A percentile compares a stretch with the other conserved stretches of the same genome.
Conservation (phyloP, 169 alveolate genomes). For the Babesia gibsoni region DNA sequence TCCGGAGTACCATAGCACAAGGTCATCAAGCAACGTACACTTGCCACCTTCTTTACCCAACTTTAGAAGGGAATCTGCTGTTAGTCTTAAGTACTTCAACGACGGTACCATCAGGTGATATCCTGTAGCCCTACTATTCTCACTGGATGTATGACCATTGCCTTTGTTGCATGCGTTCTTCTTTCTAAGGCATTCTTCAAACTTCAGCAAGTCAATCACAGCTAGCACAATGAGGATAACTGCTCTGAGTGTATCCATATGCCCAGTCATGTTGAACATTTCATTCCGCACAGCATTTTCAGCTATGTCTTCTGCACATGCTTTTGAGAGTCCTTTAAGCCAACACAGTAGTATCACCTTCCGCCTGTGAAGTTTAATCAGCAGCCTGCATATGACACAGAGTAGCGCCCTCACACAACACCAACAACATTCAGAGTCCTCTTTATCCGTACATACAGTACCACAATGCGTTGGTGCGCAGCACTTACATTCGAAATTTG, state of each 20-base stretch:
- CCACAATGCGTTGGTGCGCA: neutral
- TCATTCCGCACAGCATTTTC: neutral
- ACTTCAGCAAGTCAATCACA: neutral
- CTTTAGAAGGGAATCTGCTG: neutral
- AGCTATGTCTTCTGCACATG: neutral
- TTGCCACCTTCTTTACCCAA: no score
- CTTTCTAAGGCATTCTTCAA: neutral
- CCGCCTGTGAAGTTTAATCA: neutral
- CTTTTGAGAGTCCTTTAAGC: neutral
- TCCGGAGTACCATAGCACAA: conserved; percentile 21
- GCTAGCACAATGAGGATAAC: conserved; percentile 3
- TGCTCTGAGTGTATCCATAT: neutral
- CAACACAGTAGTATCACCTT: neutral
- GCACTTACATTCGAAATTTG: no score
- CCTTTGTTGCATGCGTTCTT: neutral
- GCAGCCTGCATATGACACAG: neutral
- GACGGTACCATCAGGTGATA: neutral
- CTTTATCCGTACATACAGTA: no score
- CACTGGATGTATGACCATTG: no score
- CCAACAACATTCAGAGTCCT: neutral
- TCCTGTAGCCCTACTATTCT: neutral
- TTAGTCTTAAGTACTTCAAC: neutral
- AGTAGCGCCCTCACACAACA: neutral
- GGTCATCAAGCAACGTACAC: neutral
- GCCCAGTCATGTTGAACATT: neutral